Percentiles rank a stretch among this genome's conserved stretches.
These are phyloP conservation scores for Ramaria sp. DNA, from an alignment of 768 basidiomycete genomes.

Conservation along the genomic window DNA sequence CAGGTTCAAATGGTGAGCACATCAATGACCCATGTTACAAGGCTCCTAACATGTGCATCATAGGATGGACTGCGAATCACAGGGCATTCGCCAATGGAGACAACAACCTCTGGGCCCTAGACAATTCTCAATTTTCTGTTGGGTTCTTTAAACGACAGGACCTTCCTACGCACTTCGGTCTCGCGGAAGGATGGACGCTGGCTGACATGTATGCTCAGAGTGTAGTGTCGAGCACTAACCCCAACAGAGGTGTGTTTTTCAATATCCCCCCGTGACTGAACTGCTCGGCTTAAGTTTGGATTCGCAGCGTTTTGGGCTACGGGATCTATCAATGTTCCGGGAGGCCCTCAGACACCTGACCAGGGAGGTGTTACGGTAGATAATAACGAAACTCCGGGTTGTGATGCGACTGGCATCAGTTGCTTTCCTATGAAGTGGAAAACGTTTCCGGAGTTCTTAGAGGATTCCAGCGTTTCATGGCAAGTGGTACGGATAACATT, in stretches of 20 bases:
- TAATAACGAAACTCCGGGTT: slow-evolving; percentile 12
- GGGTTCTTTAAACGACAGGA: slow-evolving; percentile 11
- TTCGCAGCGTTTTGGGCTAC: slow-evolving; percentile 8
- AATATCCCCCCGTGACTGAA: background rate
- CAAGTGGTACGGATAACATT: slow-evolving; percentile 4
- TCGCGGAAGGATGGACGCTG: slow-evolving; percentile 12
- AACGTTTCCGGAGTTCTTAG: slow-evolving; percentile 5
- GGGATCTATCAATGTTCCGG: slow-evolving; percentile 12
- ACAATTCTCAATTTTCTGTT: slow-evolving; percentile 7
- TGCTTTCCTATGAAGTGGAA: slow-evolving; percentile 11
- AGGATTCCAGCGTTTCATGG: slow-evolving; percentile 8
- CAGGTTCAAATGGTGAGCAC: slow-evolving; percentile 10
- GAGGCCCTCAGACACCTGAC: slow-evolving; percentile 9
- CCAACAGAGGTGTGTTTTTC: slow-evolving; percentile 1
- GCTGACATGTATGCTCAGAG: slow-evolving; percentile 14
- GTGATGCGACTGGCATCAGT: slow-evolving; percentile 3
- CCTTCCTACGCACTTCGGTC: slow-evolving; percentile 10
- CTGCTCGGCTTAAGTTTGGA: background rate
- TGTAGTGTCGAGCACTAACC: slow-evolving; percentile 10
- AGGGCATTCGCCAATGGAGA: slow-evolving; percentile 7
- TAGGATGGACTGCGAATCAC: slow-evolving; percentile 11
- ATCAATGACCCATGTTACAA: background rate
- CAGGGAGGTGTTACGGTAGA: slow-evolving; percentile 8
- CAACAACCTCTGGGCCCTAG: slow-evolving; percentile 13
- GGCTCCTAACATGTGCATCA: background rate